Conservation (phyloP, 2,329 filamentous ascomycete species). For the Neofusicoccum laricinum region DNA sequence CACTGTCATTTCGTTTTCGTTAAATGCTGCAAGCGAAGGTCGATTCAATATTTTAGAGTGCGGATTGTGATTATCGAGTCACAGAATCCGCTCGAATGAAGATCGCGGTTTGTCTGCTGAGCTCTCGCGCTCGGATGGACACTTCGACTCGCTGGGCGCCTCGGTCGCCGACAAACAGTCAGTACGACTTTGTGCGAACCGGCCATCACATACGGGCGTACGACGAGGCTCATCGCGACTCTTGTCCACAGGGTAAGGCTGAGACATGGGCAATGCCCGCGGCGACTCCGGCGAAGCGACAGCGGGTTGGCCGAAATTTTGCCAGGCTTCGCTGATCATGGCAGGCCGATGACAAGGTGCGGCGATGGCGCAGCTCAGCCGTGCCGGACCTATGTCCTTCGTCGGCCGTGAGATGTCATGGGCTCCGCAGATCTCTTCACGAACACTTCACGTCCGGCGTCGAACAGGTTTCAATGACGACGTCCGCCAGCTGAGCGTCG, state of each 20-base stretch:
- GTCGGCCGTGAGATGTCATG: background rate
- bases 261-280: background rate
- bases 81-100: no score
- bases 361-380: slow-evolving; percentile 6
- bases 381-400: background rate
- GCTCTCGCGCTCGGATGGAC: no score
- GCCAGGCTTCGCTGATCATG: background rate
- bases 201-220: background rate
- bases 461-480: background rate
- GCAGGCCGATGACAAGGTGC: background rate
- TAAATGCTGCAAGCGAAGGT: background rate
- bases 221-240: background rate
- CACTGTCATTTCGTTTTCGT: background rate
- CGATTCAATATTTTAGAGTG: background rate
- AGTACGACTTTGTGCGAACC: no score
- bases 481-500: background rate
- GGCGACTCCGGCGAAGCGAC: slow-evolving; percentile 3
- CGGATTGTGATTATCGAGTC: no score
- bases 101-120: no score
- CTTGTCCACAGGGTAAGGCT: background rate
- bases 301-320: slow-evolving; percentile 1
- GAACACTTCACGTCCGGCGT: background rate
- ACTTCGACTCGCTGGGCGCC: no score
- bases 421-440: background rate
- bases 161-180: no score